A percentile compares a stretch with the other conserved stretches of the same genome.
Evolutionary conservation across 495 filamentous ascomycete species (phyloP).

Genomic region (Xylaria palmicola): DNA sequence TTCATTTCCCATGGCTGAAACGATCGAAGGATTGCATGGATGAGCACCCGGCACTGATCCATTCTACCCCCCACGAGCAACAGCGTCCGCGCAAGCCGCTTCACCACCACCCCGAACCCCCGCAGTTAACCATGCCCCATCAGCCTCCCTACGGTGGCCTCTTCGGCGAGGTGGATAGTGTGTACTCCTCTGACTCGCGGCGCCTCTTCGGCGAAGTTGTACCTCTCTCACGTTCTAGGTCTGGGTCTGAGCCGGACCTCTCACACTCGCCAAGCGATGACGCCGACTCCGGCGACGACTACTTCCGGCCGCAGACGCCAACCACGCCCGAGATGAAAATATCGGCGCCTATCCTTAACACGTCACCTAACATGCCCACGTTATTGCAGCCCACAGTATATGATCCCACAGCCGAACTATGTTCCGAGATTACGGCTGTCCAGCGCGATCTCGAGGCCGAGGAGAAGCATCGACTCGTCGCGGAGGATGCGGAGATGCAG

Average conservation of each 20-base stretch:
- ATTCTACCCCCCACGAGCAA: constrained; percentile 10
- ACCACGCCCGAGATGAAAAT: constrained; percentile 30
- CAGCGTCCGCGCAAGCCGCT: constrained; percentile 22
- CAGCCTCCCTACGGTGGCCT: constrained; percentile 19
- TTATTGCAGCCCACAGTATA: constrained; percentile 45
- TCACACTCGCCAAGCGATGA: constrained; percentile 37
- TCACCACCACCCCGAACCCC: constrained; percentile 17
- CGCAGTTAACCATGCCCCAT: constrained; percentile 20
- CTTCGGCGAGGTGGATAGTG: constrained; percentile 29
- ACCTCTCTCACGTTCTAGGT: constrained; percentile 15
- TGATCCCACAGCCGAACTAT: constrained; percentile 39
- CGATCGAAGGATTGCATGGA: constrained; percentile 20
- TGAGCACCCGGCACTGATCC: constrained; percentile 15
- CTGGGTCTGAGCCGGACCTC: constrained; percentile 29
- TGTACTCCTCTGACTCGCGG: constrained; percentile 25
- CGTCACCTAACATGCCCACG: constrained; percentile 40
- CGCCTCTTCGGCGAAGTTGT: constrained; percentile 31
- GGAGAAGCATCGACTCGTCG: constrained; percentile 33
- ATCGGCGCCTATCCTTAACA: constrained; percentile 47
- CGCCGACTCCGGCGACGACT: constrained; percentile 40
- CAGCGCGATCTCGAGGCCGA: constrained; percentile 44
- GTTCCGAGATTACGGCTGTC: constrained; percentile 41
- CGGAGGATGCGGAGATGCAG: constrained; percentile 42
- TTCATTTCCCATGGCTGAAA: constrained; percentile 23
- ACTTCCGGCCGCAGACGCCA: constrained; percentile 38